These are phyloP conservation scores for Sorghum bicolor DNA, from an alignment of 176 grass and related monocot species.

Conservation along the genomic window DNA sequence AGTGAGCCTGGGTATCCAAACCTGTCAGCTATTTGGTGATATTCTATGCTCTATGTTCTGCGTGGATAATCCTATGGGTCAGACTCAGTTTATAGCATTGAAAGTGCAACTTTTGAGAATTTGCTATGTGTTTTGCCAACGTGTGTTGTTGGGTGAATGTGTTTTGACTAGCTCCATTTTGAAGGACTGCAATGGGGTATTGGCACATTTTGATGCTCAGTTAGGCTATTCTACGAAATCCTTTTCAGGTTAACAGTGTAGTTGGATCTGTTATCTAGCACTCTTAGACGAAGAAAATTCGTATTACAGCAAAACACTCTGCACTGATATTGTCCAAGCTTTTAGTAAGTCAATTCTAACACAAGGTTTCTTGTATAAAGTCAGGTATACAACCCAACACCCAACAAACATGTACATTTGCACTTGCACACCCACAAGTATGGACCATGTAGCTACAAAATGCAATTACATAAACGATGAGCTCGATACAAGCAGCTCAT, in stretches of 20 bases:
- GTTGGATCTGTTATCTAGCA: too few relatives aligned
- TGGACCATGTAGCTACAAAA: neutral
- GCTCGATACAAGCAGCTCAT: neutral
- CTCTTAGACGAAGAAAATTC: neutral
- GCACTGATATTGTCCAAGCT: neutral
- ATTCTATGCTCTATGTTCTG: neutral
- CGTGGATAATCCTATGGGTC: neutral
- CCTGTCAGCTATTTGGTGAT: conserved; percentile 2
- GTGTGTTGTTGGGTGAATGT: neutral
- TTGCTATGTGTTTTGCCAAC: neutral
- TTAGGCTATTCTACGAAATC: too few relatives aligned
- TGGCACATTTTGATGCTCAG: neutral
- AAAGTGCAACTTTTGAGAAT: neutral
- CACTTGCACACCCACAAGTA: neutral
- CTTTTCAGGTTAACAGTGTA: neutral
- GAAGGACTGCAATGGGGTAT: neutral
- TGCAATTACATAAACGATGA: neutral
- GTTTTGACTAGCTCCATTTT: neutral
- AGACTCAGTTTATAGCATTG: neutral
- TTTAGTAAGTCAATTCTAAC: neutral
- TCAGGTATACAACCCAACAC: neutral
- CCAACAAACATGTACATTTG: conserved; percentile 18
- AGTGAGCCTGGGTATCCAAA: conserved; percentile 1
- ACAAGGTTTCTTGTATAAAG: neutral
- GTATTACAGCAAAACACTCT: neutral